Conservation (phyloP, 495 filamentous ascomycete species). For the Aspergillus campestris region DNA sequence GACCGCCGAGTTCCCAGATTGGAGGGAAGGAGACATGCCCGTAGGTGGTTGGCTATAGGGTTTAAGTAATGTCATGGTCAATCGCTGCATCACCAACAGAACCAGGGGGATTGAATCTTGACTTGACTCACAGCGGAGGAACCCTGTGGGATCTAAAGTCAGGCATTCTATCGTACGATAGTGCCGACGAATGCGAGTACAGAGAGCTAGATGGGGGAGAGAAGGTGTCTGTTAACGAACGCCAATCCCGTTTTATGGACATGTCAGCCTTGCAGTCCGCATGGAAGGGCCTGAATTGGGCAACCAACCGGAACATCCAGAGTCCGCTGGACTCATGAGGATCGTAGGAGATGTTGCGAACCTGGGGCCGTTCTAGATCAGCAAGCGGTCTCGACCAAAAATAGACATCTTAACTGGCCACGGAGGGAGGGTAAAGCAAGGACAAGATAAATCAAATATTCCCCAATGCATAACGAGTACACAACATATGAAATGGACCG, state of each 20-base stretch:
- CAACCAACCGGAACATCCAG: conserved; percentile 33
- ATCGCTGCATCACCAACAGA: conserved; percentile 1
- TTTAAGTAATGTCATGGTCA: conserved; percentile 11
- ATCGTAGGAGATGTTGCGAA: conserved; percentile 34
- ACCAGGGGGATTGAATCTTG: background rate
- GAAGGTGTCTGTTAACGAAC: conserved; percentile 28
- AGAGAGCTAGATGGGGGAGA: conserved; percentile 29
- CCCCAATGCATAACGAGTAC: conserved; percentile 10
- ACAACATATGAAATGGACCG: conserved; percentile 5
- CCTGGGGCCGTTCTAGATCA: conserved; percentile 22
- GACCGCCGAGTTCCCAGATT: conserved; percentile 19
- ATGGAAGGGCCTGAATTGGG: conserved; percentile 5
- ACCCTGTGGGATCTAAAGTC: conserved; percentile 32
- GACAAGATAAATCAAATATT: conserved; percentile 9
- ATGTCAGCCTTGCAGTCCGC: conserved; percentile 10
- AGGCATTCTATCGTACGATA: conserved; percentile 34
- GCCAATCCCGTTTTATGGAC: conserved; percentile 8
- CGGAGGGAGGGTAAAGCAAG: background rate
- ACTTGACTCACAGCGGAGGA: conserved; percentile 32
- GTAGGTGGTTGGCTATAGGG: conserved; percentile 29
- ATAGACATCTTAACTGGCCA: background rate
- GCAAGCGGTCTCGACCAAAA: conserved; percentile 14
- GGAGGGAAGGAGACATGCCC: conserved; percentile 27
- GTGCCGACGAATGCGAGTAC: conserved; percentile 30
- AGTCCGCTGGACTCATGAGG: conserved; percentile 40